Evolutionary conservation across 805 yeast species (phyloP).

Genomic region (Wickerhamomyces pijperi): DNA sequence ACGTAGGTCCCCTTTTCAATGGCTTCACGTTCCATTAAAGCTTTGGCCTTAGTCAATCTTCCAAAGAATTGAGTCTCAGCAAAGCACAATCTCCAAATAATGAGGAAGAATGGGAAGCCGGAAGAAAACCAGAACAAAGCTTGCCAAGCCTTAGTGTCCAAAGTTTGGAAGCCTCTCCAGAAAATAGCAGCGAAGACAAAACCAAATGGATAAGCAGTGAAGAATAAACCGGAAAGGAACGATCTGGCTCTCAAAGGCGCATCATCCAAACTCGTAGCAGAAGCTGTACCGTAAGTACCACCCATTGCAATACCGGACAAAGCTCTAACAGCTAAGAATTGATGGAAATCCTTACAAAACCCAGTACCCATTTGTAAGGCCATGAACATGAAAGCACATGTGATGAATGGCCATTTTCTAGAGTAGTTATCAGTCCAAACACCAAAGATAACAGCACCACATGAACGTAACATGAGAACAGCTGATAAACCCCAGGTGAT

Average conservation of each 20-base stretch:
- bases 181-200: constrained; percentile 53
- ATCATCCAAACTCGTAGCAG: constrained; percentile 46
- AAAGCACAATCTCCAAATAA: constrained; percentile 41
- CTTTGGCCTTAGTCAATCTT: constrained; percentile 20
- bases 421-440: constrained; percentile 51
- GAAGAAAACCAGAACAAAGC: constrained; percentile 66
- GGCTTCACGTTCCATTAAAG: constrained; percentile 17
- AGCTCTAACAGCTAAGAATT: constrained; percentile 53
- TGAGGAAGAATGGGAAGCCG: constrained; percentile 47
- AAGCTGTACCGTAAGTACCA: constrained; percentile 33
- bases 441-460: constrained; percentile 63
- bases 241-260: constrained; percentile 53
- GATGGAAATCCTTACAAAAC: constrained; percentile 42
- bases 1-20: constrained; percentile 19
- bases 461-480: constrained; percentile 61
- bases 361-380: constrained; percentile 58
- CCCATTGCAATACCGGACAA: constrained; percentile 50
- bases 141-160: constrained; percentile 45
- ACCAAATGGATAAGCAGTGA: constrained; percentile 54
- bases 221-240: constrained; percentile 48
- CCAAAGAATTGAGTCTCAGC: constrained; percentile 51
- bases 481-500: constrained; percentile 69
- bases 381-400: constrained; percentile 38
- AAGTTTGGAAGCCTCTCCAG: constrained; percentile 45
- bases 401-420: constrained; percentile 56